phyloP scores from a whole-genome alignment of 495 filamentous ascomycete genomes.

The Daldinia grandis region DNA sequence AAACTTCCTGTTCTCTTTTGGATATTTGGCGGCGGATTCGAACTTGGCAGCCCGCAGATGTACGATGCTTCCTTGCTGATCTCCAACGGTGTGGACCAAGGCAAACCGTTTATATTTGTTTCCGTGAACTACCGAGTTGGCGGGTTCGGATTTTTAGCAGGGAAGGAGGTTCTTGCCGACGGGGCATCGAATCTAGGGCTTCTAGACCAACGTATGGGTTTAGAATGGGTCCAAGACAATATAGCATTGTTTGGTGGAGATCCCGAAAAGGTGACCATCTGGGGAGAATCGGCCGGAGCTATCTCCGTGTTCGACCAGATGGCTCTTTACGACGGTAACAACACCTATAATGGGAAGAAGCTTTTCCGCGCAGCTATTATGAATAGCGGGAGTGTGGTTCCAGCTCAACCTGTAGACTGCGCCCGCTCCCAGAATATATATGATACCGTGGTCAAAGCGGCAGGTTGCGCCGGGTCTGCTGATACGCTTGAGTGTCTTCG shows the following conservation, averaged over 20 bases:
- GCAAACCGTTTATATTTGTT: constrained; percentile 70
- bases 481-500: constrained; percentile 73
- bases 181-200: constrained; percentile 69
- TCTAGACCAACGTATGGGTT: constrained; percentile 71
- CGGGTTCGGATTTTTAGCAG: constrained; percentile 68
- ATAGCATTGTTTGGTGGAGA: constrained; percentile 75
- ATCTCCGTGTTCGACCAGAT: constrained; percentile 78
- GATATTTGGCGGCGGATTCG: constrained; percentile 79
- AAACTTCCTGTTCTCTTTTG: constrained; percentile 75
- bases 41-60: constrained; percentile 61
- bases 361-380: constrained; percentile 78
- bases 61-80: constrained; percentile 69
- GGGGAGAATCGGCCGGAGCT: constrained; percentile 76
- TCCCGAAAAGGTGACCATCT: constrained; percentile 71
- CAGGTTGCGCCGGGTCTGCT: constrained; percentile 64
- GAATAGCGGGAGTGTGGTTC: constrained; percentile 72
- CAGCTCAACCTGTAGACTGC: constrained; percentile 70
- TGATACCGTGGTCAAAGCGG: constrained; percentile 65
- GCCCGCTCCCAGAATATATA: constrained; percentile 70
- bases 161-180: constrained; percentile 70
- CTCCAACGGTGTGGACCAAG: constrained; percentile 57
- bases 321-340: constrained; percentile 71
- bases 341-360: constrained; percentile 72
- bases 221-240: constrained; percentile 72
- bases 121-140: constrained; percentile 70